Evolutionary conservation across 371 early-diverging fungal species (phyloP).

Genomic region (Dichotomocladium elegans): DNA sequence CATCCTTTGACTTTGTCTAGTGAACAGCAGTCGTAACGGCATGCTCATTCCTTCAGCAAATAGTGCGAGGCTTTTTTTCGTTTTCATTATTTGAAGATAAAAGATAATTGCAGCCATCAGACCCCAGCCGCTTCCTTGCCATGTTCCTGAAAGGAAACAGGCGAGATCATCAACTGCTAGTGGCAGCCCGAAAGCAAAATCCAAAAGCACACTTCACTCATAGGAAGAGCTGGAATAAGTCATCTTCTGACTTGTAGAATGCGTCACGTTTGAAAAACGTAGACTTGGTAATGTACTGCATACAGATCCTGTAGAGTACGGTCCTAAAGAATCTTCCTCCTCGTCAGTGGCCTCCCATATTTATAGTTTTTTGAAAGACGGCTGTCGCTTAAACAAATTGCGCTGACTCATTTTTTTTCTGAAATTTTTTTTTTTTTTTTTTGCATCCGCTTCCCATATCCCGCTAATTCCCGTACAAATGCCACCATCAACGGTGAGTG

Average conservation of each 20-base stretch:
- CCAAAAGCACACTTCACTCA: constrained; percentile 36
- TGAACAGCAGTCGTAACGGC: background rate
- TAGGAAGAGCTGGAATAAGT: constrained; percentile 31
- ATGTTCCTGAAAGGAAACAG: constrained; percentile 28
- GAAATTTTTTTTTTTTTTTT: too few species aligned
- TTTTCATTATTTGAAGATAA: background rate
- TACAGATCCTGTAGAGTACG: constrained; percentile 52
- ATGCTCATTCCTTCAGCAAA: background rate
- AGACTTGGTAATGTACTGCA: constrained; percentile 44
- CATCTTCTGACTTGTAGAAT: constrained; percentile 37
- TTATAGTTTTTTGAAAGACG: constrained; percentile 24
- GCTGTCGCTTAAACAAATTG: too few species aligned
- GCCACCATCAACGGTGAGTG: too few species aligned
- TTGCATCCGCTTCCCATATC: too few species aligned
- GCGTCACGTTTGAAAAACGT: constrained; percentile 44
- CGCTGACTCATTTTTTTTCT: too few species aligned
- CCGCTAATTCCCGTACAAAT: too few species aligned
- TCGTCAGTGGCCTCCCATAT: constrained; percentile 9
- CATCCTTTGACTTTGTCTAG: background rate
- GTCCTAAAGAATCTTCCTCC: constrained; percentile 31
- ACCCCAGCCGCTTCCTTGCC: constrained; percentile 33
- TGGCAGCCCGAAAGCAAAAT: constrained; percentile 9
- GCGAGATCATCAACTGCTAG: constrained; percentile 33
- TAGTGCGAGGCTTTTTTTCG: background rate
- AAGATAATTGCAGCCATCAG: constrained; percentile 30